Evolutionary conservation across 208 protist species (phyloP), one percentile per base, ranked within the genome.

Genomic region (Trypanosoma brucei): DNA sequence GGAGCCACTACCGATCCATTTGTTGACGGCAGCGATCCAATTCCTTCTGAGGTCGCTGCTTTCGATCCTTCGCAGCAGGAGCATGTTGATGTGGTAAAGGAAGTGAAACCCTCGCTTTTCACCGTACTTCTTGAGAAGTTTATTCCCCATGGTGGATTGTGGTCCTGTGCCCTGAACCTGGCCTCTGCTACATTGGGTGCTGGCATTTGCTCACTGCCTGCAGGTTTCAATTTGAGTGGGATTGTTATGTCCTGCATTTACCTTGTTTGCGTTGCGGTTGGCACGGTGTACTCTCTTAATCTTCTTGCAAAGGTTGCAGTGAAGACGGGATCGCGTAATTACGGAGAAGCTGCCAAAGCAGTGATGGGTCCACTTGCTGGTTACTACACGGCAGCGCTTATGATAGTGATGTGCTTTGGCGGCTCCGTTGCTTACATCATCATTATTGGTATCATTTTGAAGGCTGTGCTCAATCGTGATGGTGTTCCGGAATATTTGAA

Each of bases 161-260:
- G 8, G 8, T 48, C 44, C 8, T n/a, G 9, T 8, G 44, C 14
- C 9, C 44, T 92, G 61, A 90, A 81, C 63, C 68, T 92, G 5
- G 77, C 72, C 45, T 81, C 66, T 63, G 76, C 76, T 35, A 76
- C 82, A 37, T 57, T 92, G 13, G 85, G 85, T 33, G 85, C 72
- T 22, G 83, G 83, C 39, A 82, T 83, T 49, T 68, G 83, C 1
- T 63, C 65, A 1, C 57, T 86, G 31, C 79, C 83, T 2, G 38
- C 55, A 8, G 82, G 78, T n/a, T 56, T 65, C n/a, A 64, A 76
- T 62, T 67, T 34, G 37, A 58, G 37, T 34, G 84, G 84, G 11
- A 42, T 88, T 9, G 63, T 74, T 42, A 75, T 83, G 14, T 46
- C 70, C 8, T 40, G 74, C 34, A 38, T 75, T 7, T 70, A 70